phyloP scores from a whole-genome alignment of 106 monocot species.

The Dioscorea dumetorum region DNA sequence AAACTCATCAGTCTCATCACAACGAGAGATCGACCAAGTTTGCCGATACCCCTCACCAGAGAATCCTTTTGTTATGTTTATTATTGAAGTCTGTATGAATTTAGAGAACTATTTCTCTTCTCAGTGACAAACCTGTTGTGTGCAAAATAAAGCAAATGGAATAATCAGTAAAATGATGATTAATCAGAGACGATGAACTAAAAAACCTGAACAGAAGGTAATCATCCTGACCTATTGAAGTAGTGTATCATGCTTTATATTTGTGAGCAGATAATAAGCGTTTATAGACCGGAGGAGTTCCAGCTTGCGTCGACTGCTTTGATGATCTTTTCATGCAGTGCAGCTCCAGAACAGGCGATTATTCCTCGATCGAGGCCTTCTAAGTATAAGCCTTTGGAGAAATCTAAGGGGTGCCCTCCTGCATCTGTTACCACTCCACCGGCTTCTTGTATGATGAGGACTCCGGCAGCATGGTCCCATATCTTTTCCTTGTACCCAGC shows the following conservation, averaged over 20 bases:
- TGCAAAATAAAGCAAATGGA: no score
- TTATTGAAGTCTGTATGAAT: no score
- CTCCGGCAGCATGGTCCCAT: slow-evolving; percentile 97
- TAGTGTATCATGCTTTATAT: neutral
- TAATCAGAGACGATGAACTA: no score
- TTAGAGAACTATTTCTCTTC: no score
- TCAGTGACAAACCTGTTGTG: no score
- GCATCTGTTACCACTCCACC: slow-evolving; percentile 94
- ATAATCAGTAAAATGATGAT: no score
- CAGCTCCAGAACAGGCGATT: slow-evolving; percentile 76
- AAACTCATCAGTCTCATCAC: no score
- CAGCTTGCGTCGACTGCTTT: slow-evolving; percentile 84
- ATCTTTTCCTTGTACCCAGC: slow-evolving; percentile 90
- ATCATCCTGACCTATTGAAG: neutral
- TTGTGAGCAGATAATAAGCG: no score
- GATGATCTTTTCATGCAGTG: slow-evolving; percentile 74
- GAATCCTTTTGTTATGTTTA: no score
- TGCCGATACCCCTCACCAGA: no score
- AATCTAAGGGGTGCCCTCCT: slow-evolving; percentile 70
- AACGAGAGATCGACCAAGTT: no score
- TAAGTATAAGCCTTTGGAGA: slow-evolving; percentile 65
- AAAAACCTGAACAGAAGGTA: neutral
- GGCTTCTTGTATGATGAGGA: slow-evolving; percentile 81
- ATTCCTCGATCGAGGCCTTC: slow-evolving; percentile 83
- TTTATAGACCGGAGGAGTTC: slow-evolving; percentile 84